phyloP scores from a whole-genome alignment of 208 protist genomes.

The Trypanosoma caninum region DNA sequence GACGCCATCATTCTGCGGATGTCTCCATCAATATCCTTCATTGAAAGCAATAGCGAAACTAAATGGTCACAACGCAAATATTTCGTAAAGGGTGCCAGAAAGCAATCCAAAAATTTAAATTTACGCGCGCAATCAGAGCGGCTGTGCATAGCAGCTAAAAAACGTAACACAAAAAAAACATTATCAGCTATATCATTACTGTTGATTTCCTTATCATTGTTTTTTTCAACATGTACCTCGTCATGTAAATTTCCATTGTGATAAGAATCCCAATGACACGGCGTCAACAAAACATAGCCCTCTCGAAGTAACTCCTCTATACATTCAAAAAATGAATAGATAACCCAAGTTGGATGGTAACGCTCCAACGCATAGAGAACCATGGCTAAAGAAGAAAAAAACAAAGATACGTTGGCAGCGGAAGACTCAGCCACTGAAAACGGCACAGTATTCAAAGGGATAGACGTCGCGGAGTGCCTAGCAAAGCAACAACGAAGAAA shows the following conservation, averaged over 20 bases:
- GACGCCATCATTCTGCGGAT: background rate
- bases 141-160: background rate
- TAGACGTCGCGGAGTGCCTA: background rate
- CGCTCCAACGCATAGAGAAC: slow-evolving; percentile 4
- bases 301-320: slow-evolving; percentile 6
- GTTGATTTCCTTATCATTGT: background rate
- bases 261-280: background rate
- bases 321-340: slow-evolving; percentile 2
- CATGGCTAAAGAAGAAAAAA: slow-evolving; percentile 5
- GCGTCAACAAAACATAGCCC: background rate
- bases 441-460: too few species aligned
- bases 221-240: background rate
- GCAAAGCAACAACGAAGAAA: slow-evolving; percentile 27
- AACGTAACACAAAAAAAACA: slow-evolving; percentile 7
- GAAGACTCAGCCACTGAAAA: background rate
- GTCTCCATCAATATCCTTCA: background rate
- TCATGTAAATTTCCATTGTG: background rate
- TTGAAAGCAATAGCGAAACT: background rate
- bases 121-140: background rate
- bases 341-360: background rate
- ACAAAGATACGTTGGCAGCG: background rate
- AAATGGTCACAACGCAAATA: background rate
- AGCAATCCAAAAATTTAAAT: background rate
- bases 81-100: background rate
- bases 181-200: background rate